phyloP scores from a whole-genome alignment of 2,329 filamentous ascomycete genomes.

The Venturia nashicola region DNA sequence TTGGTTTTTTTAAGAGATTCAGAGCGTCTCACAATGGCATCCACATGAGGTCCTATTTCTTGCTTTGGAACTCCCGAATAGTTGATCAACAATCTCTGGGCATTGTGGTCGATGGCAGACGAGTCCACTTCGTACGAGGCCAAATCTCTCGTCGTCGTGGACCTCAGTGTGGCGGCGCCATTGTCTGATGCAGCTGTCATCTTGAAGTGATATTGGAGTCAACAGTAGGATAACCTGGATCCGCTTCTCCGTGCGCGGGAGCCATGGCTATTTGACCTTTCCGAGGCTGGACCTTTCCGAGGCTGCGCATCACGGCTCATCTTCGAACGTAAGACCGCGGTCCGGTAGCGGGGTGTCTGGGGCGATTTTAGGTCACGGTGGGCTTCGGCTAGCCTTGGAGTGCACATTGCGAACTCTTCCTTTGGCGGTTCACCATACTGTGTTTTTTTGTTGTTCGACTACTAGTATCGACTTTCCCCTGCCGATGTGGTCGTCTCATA shows the following conservation, averaged over 20 bases:
- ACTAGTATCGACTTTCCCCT: not conserved
- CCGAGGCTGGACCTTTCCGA: too few species aligned
- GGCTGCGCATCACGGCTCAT: not conserved
- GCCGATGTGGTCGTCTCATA: not conserved
- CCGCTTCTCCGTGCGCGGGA: not conserved
- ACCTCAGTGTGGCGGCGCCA: not conserved
- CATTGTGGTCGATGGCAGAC: not conserved
- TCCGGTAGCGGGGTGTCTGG: not conserved
- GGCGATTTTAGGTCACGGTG: too few species aligned
- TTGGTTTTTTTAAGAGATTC: not conserved
- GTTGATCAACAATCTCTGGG: not conserved
- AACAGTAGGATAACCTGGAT: not conserved
- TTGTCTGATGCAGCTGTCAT: not conserved
- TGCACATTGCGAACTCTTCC: too few species aligned
- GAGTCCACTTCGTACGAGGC: slow-evolving; percentile 6
- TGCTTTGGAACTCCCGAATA: slow-evolving; percentile 5
- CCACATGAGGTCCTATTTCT: slow-evolving; percentile 7
- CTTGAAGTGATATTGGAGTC: not conserved
- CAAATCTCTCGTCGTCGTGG: not conserved
- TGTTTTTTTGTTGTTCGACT: not conserved
- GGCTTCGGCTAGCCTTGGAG: too few species aligned
- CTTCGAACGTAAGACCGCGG: not conserved
- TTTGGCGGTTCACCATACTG: too few species aligned
- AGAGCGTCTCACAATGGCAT: not conserved
- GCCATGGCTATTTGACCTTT: not conserved